Base-by-base conservation (phyloP, 495 filamentous ascomycete genomes). In the Cladorrhinum samala region DNA sequence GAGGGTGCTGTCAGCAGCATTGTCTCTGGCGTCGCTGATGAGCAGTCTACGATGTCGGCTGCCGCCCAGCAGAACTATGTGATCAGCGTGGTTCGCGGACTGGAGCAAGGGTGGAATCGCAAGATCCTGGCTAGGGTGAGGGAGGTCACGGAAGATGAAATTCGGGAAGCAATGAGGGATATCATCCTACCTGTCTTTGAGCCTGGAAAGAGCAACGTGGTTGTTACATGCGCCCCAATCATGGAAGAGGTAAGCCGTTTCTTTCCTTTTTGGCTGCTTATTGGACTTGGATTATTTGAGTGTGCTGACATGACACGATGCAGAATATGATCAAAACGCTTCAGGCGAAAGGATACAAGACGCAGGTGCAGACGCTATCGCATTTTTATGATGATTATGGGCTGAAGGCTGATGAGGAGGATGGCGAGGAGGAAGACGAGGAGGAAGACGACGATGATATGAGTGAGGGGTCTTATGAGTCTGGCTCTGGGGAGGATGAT, bases 361-460 rank as follows among this genome's bases (percentile, higher is more conserved):
- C 88, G 0, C 75, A 86, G 50, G 76, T 90, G 21, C 83, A 87
- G 60, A 63, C 81, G n/a, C 74, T 97, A 42, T 82, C 84, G 49
- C 79, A 83, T 50, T 97, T 95, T 66, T 82, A 94, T 65, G 89
- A 96, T 60, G 89, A 90, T 66, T 98, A 98, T 68, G 93, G 92
- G 4, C 68, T 96, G 23, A 80, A 87, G 68, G 76, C 69, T 9
- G 83, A 77, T n/a, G 83, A 82, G 2, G 85, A 80, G 1, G 84
- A 86, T 16, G 83, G 79, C 0, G 80, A 85, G 3, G 83, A 83
- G 0, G 77, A 79, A 0, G 76, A 81, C 0, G 6, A 53, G 0
- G 71, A 71, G 1, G 72, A 66, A 43, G 53, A 75, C 18, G 72
- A 72, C 17, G 75, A 69, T 44, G 73, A 74, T 27, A 47, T 47